These are phyloP conservation scores for Colletotrichum abscissum DNA, from an alignment of 2,329 filamentous ascomycete species.

Conservation along the genomic window DNA sequence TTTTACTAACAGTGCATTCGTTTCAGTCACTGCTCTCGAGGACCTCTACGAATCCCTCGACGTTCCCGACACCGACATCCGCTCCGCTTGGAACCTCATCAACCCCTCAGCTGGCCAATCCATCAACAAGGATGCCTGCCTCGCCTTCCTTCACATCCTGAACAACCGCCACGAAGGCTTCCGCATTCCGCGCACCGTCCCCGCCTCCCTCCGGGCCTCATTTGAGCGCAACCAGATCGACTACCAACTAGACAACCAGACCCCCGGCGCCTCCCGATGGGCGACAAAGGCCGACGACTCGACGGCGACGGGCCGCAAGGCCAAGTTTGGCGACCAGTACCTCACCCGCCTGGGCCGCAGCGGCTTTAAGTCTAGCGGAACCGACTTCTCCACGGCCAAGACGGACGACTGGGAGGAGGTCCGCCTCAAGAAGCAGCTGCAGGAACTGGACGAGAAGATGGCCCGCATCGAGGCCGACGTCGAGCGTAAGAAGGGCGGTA, in stretches of 20 bases:
- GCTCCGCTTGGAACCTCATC: conserved; percentile 96
- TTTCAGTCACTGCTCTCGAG: conserved; percentile 79
- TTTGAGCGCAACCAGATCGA: conserved; percentile 98
- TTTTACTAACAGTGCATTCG: conserved; percentile 3
- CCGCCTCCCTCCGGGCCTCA: conserved; percentile 87
- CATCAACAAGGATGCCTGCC: conserved; percentile 93
- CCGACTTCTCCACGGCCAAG: conserved; percentile 87
- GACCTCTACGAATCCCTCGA: conserved; percentile 87
- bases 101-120: conserved; percentile 86
- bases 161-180: conserved; percentile 96
- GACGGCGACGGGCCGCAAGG: conserved; percentile 88
- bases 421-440: conserved; percentile 89
- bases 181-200: conserved; percentile 91
- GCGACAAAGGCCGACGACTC: conserved; percentile 81
- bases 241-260: conserved; percentile 87
- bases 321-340: conserved; percentile 98
- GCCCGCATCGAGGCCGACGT: conserved; percentile 82
- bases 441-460: conserved; percentile 89
- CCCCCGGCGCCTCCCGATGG: conserved; percentile 77
- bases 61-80: conserved; percentile 81
- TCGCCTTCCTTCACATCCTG: conserved; percentile 96
- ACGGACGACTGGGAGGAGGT: conserved; percentile 99
- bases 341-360: conserved; percentile 89
- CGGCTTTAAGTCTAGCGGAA: conserved; percentile 84
- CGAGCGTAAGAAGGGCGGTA: conserved; percentile 70